Evolutionary conservation across 306 rosid genomes (phyloP).

Genomic region (Glycine tomentella): DNA sequence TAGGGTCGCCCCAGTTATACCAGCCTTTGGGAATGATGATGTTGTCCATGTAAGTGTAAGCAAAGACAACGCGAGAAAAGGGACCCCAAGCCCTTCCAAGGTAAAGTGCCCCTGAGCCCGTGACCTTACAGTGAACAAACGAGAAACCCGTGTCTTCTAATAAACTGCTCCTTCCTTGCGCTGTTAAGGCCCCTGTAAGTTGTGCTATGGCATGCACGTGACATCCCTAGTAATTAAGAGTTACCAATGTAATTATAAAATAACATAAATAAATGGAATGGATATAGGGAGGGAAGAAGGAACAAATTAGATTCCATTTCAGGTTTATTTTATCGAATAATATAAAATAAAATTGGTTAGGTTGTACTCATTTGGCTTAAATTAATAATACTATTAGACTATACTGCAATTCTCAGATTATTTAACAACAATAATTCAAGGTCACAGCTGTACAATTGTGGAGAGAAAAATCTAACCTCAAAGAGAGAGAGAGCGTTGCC

Average conservation of each 20-base stretch:
- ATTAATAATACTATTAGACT: not conserved
- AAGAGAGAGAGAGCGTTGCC: conserved; percentile 73
- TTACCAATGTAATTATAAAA: not conserved
- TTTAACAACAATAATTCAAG: not conserved
- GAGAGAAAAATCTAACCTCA: conserved; percentile 48
- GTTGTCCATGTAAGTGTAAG: conserved; percentile 68
- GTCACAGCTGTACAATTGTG: conserved; percentile 9
- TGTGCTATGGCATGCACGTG: conserved; percentile 70
- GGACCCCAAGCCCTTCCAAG: conserved; percentile 80
- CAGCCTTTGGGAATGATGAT: conserved; percentile 73
- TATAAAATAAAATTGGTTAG: not conserved
- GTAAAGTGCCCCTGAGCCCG: conserved; percentile 72
- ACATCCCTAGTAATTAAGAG: conserved; percentile 48
- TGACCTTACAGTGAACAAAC: conserved; percentile 70
- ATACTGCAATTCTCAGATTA: not conserved
- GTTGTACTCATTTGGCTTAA: not conserved
- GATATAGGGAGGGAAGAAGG: not conserved
- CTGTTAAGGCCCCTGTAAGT: conserved; percentile 61
- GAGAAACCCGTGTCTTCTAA: conserved; percentile 72
- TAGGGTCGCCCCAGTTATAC: conserved; percentile 70
- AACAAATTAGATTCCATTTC: conserved; percentile 24
- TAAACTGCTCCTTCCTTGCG: conserved; percentile 61
- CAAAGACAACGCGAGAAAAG: conserved; percentile 66
- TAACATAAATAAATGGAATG: too few species aligned
- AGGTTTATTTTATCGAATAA: not conserved